These are phyloP conservation scores for Xylariomycetidae sp. DNA, from an alignment of 2,329 filamentous ascomycete species.

Conservation along the genomic window DNA sequence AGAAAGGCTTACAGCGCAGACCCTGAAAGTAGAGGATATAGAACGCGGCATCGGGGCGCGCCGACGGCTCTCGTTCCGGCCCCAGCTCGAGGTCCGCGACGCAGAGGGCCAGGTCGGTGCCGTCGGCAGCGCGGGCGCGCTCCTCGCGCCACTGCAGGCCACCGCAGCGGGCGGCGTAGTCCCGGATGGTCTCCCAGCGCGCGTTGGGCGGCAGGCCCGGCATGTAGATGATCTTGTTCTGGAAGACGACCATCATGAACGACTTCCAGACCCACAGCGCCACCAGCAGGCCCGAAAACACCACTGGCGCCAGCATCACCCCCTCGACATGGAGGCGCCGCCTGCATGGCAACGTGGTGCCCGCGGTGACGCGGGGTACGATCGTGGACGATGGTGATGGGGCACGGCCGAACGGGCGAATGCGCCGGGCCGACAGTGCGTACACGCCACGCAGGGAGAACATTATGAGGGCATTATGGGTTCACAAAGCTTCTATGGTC, in stretches of 20 bases:
- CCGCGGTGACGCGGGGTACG: conserved; percentile 14
- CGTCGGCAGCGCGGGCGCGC: conserved; percentile 54
- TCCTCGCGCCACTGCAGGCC: conserved; percentile 64
- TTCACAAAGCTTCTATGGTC: conserved; percentile 12
- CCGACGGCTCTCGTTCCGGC: conserved; percentile 6
- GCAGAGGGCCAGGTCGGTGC: conserved; percentile 50
- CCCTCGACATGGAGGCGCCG: conserved; percentile 31
- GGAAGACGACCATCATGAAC: conserved; percentile 68
- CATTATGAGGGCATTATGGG: conserved; percentile 12
- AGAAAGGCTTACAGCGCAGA: conserved; percentile 26
- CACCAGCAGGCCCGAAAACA: conserved; percentile 61
- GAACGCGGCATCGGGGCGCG: conserved; percentile 28
- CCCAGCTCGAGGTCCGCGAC: conserved; percentile 38
- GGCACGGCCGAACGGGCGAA: conserved; percentile 8
- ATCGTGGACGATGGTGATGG: conserved; percentile 11
- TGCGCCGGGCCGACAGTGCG: conserved; percentile 3
- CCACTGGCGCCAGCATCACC: conserved; percentile 55
- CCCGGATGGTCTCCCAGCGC: conserved; percentile 57
- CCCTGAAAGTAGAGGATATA: conserved; percentile 55
- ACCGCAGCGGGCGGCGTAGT: conserved; percentile 54
- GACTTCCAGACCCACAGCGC: conserved; percentile 63
- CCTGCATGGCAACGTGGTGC: conserved; percentile 15
- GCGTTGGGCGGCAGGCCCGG: conserved; percentile 68
- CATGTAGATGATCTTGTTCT: conserved; percentile 80
- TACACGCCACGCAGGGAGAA: conserved; percentile 5